These are phyloP conservation scores for Lactifluus subvellereus DNA, from an alignment of 768 basidiomycete species.

Conservation along the genomic window DNA sequence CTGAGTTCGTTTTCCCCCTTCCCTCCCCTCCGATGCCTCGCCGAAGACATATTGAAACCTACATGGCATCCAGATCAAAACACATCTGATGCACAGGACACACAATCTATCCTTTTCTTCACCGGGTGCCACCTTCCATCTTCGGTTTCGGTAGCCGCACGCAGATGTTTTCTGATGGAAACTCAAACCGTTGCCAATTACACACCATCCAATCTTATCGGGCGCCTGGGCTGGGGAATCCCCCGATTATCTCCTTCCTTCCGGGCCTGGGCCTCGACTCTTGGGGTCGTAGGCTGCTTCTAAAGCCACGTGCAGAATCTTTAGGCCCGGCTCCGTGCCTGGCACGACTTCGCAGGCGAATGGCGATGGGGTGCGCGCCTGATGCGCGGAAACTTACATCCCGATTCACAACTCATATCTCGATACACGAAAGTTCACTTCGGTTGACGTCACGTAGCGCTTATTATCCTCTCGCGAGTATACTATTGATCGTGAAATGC, in stretches of 20 bases:
- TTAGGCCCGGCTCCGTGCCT: background rate
- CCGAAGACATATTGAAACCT: background rate
- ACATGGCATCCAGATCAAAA: background rate
- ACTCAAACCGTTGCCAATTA: conserved; percentile 16
- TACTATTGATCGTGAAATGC: background rate
- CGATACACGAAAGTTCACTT: conserved; percentile 7
- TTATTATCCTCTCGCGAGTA: background rate
- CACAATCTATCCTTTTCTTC: background rate
- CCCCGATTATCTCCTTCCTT: conserved; percentile 13
- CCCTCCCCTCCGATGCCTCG: conserved; percentile 10
- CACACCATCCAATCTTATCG: conserved; percentile 16
- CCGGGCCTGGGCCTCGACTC: conserved; percentile 2
- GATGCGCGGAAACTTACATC: conserved; percentile 18
- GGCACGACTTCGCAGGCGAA: background rate
- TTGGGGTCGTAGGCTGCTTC: conserved; percentile 3
- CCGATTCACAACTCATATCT: conserved; percentile 13
- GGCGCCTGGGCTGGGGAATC: background rate
- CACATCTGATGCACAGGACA: no score
- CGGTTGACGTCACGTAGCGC: conserved; percentile 16
- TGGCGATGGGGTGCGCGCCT: conserved; percentile 12
- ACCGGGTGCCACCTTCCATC: background rate
- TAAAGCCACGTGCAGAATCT: conserved; percentile 5
- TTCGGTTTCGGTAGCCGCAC: conserved; percentile 7
- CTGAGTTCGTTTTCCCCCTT: background rate
- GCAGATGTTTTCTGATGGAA: conserved; percentile 18